Evolutionary conservation across 2,329 filamentous ascomycete genomes (phyloP).

Genomic region (Ascochyta fabae): DNA sequence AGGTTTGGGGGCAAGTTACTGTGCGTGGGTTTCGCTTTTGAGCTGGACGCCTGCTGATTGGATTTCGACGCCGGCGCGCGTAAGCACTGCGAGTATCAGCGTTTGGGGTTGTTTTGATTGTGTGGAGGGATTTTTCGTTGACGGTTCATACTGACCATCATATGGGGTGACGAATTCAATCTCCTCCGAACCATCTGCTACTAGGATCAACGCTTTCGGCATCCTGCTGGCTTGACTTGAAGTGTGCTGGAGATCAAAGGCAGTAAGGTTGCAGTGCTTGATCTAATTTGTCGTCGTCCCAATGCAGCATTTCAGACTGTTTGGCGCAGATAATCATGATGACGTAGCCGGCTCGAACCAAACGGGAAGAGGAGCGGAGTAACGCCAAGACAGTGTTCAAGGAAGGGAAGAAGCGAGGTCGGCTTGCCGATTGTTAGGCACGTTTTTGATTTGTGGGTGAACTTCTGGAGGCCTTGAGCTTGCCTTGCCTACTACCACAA

Average conservation of each 20-base stretch:
- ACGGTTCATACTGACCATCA: conserved; percentile 37
- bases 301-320: neutral
- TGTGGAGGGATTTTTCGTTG: neutral
- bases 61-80: conserved; percentile 48
- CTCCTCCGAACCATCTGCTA: conserved; percentile 51
- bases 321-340: neutral
- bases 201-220: conserved; percentile 47
- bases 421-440: conserved; percentile 1
- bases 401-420: conserved; percentile 2
- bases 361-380: neutral
- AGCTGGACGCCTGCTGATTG: conserved; percentile 46
- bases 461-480: too few species aligned
- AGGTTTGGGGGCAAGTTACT: conserved; percentile 21
- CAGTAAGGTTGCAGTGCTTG: neutral
- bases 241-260: neutral
- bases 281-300: neutral
- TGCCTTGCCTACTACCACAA: neutral
- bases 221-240: conserved; percentile 16
- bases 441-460: neutral
- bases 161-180: conserved; percentile 52
- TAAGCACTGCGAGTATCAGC: conserved; percentile 38
- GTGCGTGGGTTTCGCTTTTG: conserved; percentile 38
- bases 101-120: neutral
- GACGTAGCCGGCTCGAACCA: conserved; percentile 5
- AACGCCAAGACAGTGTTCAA: conserved; percentile 1